These are phyloP conservation scores for Luffa acutangula DNA, from an alignment of 306 rosid genomes.

Conservation along the genomic window DNA sequence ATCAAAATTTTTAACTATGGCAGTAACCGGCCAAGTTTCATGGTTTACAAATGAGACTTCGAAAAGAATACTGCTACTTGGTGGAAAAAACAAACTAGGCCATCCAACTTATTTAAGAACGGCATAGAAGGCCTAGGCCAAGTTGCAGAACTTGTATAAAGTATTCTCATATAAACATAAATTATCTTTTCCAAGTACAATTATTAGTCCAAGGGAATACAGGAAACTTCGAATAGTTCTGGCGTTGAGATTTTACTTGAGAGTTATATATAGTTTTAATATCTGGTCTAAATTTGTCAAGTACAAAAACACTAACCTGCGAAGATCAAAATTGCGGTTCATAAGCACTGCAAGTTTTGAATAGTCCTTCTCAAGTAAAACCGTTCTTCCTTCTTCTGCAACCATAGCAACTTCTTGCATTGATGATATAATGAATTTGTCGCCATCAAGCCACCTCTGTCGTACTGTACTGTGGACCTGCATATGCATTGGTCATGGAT, in stretches of 20 bases:
- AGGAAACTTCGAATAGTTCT: background rate
- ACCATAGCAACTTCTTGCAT: constrained; percentile 62
- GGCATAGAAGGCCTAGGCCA: background rate
- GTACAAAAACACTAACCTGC: constrained; percentile 47
- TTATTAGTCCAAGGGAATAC: background rate
- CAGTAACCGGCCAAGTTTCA: background rate
- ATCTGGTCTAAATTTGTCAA: background rate
- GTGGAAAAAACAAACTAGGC: background rate
- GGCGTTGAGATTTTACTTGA: background rate
- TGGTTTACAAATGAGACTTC: background rate
- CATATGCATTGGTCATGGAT: background rate
- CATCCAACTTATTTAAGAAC: background rate
- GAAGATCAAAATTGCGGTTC: constrained; percentile 69
- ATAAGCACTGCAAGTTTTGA: constrained; percentile 55
- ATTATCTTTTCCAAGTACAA: background rate
- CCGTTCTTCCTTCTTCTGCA: constrained; percentile 62
- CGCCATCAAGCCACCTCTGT: constrained; percentile 82
- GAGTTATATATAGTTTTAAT: background rate
- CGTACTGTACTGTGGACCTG: constrained; percentile 84
- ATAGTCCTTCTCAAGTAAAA: constrained; percentile 50
- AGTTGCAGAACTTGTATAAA: background rate
- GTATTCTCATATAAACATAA: background rate
- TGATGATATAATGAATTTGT: constrained; percentile 63
- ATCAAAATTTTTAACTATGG: background rate
- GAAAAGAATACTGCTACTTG: background rate